phyloP scores from a whole-genome alignment of 805 yeast genomes.

The Kodamaea fukazawae region DNA sequence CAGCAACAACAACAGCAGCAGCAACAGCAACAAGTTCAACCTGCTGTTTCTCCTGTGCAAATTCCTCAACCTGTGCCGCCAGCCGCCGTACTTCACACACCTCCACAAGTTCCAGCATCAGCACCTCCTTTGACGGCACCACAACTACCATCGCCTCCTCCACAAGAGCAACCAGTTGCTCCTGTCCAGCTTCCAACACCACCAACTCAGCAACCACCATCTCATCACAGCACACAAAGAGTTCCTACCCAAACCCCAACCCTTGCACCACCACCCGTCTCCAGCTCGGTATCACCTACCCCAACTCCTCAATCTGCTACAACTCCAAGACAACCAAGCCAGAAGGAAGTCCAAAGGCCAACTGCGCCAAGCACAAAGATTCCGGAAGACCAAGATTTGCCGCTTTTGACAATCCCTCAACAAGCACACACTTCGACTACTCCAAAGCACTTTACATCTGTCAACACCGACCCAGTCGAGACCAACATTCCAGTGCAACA shows the following conservation, averaged over 20 bases:
- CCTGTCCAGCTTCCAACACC: neutral
- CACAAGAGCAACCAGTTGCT: neutral
- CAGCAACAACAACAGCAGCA: slow-evolving; percentile 13
- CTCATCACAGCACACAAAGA: neutral
- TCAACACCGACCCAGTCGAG: slow-evolving; percentile 7
- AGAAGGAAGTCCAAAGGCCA: slow-evolving; percentile 1
- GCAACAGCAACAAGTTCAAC: slow-evolving; percentile 2
- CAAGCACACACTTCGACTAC: slow-evolving; percentile 37
- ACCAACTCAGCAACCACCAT: neutral
- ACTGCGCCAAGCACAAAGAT: slow-evolving; percentile 1
- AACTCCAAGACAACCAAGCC: neutral
- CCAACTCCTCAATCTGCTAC: neutral
- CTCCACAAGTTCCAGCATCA: neutral
- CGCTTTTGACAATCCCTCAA: slow-evolving; percentile 32
- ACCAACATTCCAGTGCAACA: slow-evolving; percentile 25
- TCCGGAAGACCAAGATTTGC: slow-evolving; percentile 13
- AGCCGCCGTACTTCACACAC: neutral
- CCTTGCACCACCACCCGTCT: neutral
- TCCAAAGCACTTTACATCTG: slow-evolving; percentile 11
- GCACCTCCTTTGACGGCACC: neutral
- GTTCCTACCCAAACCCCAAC: neutral
- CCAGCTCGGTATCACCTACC: neutral
- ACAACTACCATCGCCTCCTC: neutral
- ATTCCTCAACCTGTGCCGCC: neutral
- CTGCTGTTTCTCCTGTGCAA: neutral